Base-by-base conservation (phyloP, 768 basidiomycete genomes). In the Rhizopogon rudus region DNA sequence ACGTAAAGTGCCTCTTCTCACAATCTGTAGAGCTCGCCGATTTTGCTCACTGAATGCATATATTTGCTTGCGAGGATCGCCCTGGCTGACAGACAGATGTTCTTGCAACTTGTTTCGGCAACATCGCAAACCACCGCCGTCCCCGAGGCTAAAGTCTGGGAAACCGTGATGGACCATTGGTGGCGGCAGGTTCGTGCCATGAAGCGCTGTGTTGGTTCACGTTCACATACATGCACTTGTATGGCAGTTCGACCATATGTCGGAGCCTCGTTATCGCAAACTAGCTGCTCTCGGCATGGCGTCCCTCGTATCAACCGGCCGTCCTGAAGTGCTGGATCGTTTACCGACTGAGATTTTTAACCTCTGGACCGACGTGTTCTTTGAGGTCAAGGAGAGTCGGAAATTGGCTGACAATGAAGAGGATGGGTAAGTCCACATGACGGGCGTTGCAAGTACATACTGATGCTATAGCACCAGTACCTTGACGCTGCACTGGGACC, bases 331-430 rank as follows among this genome's bases (percentile, higher is more conserved):
- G 10, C 80, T 96, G 9, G 75, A 80, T 31, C 80, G 88, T 17
- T 71, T 96, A 25, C 77, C 82, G 13, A 79, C 77, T 3, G 93
- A 94, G 61, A 82, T 92, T 25, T 89, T 91, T 68, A 88, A 91
- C 63, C 71, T 93, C 29, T 96, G 93, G 93, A 73, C 88, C 40
- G 93, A 94, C 58, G 93, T 94, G 5, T 84, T 95, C 52, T 88
- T 86, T 13, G 92, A 94, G 66, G 77, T 94, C 50, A 88, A 85
- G 63, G 93, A 95, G 69, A 83, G 83, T 7, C 73, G 77, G 60
- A 73, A 65, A 28, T 65, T 66, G 22, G 61, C 63, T 1, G 67
- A 69, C 16, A 65, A 71, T 45, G 74, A 74, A 16, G 73, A 73
- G 57, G 68, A 67, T n/a, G 64, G 65, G 76, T 72, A 40, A 60